Conservation (phyloP, 805 yeast species). For the Ogataea nitratoaversa region DNA sequence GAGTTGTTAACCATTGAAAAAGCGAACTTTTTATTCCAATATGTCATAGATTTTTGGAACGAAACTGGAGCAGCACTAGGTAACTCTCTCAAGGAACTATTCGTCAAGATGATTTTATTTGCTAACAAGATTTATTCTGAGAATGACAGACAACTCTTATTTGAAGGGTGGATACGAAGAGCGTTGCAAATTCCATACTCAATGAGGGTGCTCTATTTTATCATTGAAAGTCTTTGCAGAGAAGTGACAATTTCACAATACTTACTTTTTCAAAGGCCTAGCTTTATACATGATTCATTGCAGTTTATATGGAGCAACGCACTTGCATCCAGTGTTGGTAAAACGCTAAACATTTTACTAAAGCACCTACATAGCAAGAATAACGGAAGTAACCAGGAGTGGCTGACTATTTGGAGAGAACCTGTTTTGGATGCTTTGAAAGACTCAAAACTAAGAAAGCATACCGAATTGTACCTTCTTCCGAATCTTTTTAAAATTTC, state of each 20-base stretch:
- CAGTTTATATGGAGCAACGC: slow-evolving; percentile 51
- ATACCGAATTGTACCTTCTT: slow-evolving; percentile 55
- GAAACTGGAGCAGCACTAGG: slow-evolving; percentile 68
- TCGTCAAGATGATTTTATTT: slow-evolving; percentile 47
- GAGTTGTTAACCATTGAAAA: slow-evolving; percentile 13
- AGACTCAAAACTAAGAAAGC: slow-evolving; percentile 33
- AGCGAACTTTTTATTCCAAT: slow-evolving; percentile 39
- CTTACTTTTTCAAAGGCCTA: slow-evolving; percentile 41
- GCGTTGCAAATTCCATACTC: slow-evolving; percentile 43
- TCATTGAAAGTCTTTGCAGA: slow-evolving; percentile 53
- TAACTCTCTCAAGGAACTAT: slow-evolving; percentile 61
- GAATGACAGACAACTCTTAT: slow-evolving; percentile 20
- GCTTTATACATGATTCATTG: slow-evolving; percentile 45
- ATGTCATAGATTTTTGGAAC: slow-evolving; percentile 64
- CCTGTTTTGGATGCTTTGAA: slow-evolving; percentile 34
- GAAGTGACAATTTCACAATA: slow-evolving; percentile 38
- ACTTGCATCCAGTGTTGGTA: slow-evolving; percentile 64
- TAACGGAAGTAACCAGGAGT: slow-evolving; percentile 14
- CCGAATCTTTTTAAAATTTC: slow-evolving; percentile 59
- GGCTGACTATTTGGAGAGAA: slow-evolving; percentile 52
- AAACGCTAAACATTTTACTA: slow-evolving; percentile 42
- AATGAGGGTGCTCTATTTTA: slow-evolving; percentile 57
- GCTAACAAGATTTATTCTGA: slow-evolving; percentile 12
- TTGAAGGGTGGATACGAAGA: slow-evolving; percentile 42
- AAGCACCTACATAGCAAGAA: slow-evolving; percentile 28